Percentiles rank a stretch among this genome's conserved stretches.
Conservation (phyloP, 163 green algal species). For the Chloromonas sp. region DNA sequence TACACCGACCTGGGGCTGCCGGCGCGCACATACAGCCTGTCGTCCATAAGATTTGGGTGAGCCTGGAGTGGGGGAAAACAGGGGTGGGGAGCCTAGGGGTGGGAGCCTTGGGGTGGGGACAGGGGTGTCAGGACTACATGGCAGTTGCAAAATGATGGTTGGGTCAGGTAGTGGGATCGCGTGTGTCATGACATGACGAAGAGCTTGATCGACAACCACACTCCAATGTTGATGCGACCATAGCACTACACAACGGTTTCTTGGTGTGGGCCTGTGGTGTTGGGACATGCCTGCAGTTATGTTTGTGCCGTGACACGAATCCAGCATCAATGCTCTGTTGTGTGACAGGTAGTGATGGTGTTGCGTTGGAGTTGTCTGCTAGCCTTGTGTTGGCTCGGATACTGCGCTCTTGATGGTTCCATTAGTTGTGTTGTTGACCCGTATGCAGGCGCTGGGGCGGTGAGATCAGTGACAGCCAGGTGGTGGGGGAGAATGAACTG, state of each 20-base stretch:
- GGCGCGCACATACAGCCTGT: conserved; percentile 24
- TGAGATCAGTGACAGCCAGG: conserved; percentile 27
- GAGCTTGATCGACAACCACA: no score
- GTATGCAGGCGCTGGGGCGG: conserved; percentile 24
- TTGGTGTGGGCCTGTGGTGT: no score
- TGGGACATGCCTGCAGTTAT: no score
- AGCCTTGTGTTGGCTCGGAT: background rate
- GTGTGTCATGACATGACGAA: no score
- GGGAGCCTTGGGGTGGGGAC: background rate
- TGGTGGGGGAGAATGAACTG: conserved; percentile 30
- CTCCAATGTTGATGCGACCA: no score
- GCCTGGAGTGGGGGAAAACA: background rate
- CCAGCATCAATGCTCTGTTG: background rate
- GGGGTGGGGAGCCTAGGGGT: background rate
- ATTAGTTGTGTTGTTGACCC: background rate
- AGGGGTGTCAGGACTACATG: background rate
- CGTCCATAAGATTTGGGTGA: conserved; percentile 4
- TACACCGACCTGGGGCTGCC: conserved; percentile 26
- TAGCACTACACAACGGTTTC: no score
- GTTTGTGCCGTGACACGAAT: no score
- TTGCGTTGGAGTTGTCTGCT: background rate
- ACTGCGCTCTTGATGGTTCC: background rate
- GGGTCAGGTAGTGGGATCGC: no score
- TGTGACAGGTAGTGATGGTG: background rate
- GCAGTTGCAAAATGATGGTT: no score